Conservation (phyloP, 805 yeast genomes). For the Zygotorulaspora florentina region DNA sequence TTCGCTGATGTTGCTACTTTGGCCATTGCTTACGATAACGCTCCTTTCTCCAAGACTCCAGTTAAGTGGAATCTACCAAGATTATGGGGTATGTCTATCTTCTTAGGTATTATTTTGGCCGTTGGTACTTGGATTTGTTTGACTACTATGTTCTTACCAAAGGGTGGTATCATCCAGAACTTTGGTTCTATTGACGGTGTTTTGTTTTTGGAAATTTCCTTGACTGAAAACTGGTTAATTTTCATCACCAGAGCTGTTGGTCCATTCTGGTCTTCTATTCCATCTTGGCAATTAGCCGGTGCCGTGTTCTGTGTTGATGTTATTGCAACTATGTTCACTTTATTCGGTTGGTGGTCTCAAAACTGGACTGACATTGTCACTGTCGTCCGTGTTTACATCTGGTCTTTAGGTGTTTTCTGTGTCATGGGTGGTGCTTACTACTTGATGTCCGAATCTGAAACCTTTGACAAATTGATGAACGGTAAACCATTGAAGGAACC, state of each 20-base stretch:
- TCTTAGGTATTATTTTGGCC: constrained; percentile 83
- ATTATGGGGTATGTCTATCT: constrained; percentile 93
- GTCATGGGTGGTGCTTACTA: constrained; percentile 94
- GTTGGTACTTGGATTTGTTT: constrained; percentile 91
- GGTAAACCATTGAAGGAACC: constrained; percentile 64
- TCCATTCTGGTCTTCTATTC: constrained; percentile 95
- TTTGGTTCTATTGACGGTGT: constrained; percentile 93
- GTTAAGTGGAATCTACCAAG: constrained; percentile 97
- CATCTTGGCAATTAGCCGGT: constrained; percentile 96
- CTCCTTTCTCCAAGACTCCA: constrained; percentile 89
- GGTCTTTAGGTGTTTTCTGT: constrained; percentile 97
- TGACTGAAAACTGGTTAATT: constrained; percentile 96
- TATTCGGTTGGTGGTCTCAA: constrained; percentile 97
- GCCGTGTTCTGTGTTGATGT: constrained; percentile 88
- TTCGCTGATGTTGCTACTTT: constrained; percentile 96
- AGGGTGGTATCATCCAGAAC: constrained; percentile 94
- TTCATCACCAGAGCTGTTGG: constrained; percentile 96
- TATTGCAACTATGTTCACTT: constrained; percentile 85
- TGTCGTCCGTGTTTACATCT: constrained; percentile 89
- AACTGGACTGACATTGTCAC: constrained; percentile 96
- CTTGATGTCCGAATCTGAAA: constrained; percentile 78
- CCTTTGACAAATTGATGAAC: constrained; percentile 79
- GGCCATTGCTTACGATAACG: constrained; percentile 96
- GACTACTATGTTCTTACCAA: constrained; percentile 86
- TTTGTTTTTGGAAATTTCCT: constrained; percentile 86